Conservation (phyloP, 148 eudicot species). For the Gaultheria prostrata region DNA sequence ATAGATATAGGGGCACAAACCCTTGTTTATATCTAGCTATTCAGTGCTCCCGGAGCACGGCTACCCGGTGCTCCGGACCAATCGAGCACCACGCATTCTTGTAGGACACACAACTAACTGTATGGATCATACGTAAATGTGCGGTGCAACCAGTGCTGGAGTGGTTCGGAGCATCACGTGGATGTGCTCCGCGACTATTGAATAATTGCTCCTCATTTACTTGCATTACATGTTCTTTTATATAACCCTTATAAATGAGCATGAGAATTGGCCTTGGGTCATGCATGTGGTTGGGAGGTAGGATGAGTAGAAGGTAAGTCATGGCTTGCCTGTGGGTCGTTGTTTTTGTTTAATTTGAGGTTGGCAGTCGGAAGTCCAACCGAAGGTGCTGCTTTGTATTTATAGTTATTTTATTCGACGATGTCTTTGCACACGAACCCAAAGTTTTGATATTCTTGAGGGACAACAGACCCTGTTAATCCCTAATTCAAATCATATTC, state of each 20-base stretch:
- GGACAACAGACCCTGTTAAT: too few species aligned
- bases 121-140: too few species aligned
- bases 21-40: too few species aligned
- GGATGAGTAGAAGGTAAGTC: conserved; percentile 21
- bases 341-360: neutral
- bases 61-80: too few species aligned
- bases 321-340: conserved; percentile 18
- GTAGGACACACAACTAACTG: too few species aligned
- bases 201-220: neutral
- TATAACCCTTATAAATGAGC: neutral
- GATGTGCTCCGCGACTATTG: too few species aligned
- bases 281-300: neutral
- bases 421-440: neutral
- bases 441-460: too few species aligned
- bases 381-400: neutral
- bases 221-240: neutral
- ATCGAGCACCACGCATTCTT: too few species aligned
- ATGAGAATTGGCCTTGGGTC: neutral
- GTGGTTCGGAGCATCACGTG: too few species aligned
- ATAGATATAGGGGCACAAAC: neutral
- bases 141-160: too few species aligned
- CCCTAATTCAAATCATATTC: too few species aligned
- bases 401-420: neutral
- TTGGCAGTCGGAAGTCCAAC: conserved; percentile 8
- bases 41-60: too few species aligned